These are phyloP conservation scores for Solanum commersonii DNA, from an alignment of 257 asterid genomes.

Conservation along the genomic window DNA sequence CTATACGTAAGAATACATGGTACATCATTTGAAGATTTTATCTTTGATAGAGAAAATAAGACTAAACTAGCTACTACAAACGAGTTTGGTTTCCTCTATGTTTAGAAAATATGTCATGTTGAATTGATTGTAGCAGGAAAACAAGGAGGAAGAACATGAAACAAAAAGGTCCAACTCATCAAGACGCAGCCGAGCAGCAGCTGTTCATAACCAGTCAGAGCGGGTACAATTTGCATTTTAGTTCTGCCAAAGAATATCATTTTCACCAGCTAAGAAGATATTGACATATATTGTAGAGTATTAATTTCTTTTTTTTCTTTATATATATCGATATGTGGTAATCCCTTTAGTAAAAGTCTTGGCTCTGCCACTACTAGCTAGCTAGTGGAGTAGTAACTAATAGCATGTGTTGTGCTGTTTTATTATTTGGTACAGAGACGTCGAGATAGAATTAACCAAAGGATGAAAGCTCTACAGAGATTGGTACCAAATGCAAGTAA, in stretches of 20 bases:
- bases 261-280: neutral
- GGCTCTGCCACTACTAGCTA: neutral
- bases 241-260: neutral
- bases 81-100: neutral
- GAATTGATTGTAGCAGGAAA: conserved; percentile 23
- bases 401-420: neutral
- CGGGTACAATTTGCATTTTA: conserved; percentile 25
- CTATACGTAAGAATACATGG: neutral
- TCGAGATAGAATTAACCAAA: conserved; percentile 65
- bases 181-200: conserved; percentile 56
- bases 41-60: neutral
- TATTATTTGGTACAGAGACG: conserved; percentile 34
- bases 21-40: neutral
- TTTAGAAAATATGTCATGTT: neutral
- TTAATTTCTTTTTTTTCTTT: no score
- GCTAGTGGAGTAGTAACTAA: neutral
- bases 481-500: conserved; percentile 76
- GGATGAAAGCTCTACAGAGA: conserved; percentile 69
- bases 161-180: conserved; percentile 29
- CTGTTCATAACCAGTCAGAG: conserved; percentile 60
- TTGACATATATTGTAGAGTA: neutral
- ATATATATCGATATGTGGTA: neutral
- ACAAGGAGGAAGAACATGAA: conserved; percentile 28
- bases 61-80: neutral
- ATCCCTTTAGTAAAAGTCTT: neutral